These are phyloP conservation scores for Trichoderma lentiforme DNA, from an alignment of 2,329 filamentous ascomycete genomes.

Conservation along the genomic window DNA sequence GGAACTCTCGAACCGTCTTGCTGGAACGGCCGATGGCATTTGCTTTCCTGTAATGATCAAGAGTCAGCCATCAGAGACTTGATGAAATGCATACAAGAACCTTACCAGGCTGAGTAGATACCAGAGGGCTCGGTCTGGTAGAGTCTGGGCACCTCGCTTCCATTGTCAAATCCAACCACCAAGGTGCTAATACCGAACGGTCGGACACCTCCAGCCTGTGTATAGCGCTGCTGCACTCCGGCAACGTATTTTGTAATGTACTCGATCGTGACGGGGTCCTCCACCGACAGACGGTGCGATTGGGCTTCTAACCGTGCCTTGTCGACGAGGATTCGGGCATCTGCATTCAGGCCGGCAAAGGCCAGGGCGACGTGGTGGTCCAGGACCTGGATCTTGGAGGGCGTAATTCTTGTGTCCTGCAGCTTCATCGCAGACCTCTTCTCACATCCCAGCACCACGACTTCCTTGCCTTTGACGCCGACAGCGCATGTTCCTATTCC, in stretches of 20 bases:
- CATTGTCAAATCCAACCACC: conserved; percentile 97
- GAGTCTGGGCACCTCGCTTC: conserved; percentile 80
- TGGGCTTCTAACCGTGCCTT: conserved; percentile 97
- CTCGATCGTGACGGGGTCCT: conserved; percentile 96
- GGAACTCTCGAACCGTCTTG: conserved; percentile 98
- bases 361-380: conserved; percentile 96
- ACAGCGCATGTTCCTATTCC: conserved; percentile 87
- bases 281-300: conserved; percentile 93
- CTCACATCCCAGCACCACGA: conserved; percentile 96
- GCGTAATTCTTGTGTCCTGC: conserved; percentile 97
- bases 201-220: conserved; percentile 94
- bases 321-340: conserved; percentile 96
- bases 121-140: conserved; percentile 99
- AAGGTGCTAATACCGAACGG: conserved; percentile 99
- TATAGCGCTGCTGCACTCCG: conserved; percentile 97
- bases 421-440: conserved; percentile 99
- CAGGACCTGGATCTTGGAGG: conserved; percentile 95
- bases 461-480: conserved; percentile 89
- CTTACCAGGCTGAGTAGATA: conserved; percentile 97
- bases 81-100: conserved; percentile 18
- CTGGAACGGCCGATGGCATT: conserved; percentile 97
- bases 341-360: conserved; percentile 95
- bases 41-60: conserved; percentile 71
- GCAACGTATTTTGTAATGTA: conserved; percentile 99
- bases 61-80: conserved; percentile 15